Evolutionary conservation across 331 rosid species (phyloP).

Genomic region (Rhamnella rubrinervis): DNA sequence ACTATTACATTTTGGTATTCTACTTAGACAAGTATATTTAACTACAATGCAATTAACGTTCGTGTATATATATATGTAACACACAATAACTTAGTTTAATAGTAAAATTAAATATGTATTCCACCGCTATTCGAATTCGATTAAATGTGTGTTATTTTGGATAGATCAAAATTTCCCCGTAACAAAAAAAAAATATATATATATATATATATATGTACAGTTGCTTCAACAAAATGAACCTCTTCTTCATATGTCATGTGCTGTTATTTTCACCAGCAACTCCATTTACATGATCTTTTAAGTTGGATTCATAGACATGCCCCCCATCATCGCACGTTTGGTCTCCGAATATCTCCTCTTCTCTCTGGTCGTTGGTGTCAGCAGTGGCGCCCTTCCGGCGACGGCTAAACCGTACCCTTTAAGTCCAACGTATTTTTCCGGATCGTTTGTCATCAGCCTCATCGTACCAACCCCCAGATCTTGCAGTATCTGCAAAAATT

Average conservation of each 20-base stretch:
- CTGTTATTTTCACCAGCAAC: neutral
- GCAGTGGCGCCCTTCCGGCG: constrained; percentile 41
- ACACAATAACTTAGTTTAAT: too few relatives aligned
- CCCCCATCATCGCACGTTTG: constrained; percentile 32
- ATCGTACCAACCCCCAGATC: constrained; percentile 51
- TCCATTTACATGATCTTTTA: constrained; percentile 1
- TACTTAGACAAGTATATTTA: too few relatives aligned
- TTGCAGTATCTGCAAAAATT: constrained; percentile 42
- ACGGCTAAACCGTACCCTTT: constrained; percentile 48
- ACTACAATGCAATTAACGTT: too few relatives aligned
- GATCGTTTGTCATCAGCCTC: constrained; percentile 51
- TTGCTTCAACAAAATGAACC: neutral
- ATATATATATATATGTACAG: too few relatives aligned
- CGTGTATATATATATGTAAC: too few relatives aligned
- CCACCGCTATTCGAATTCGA: too few relatives aligned
- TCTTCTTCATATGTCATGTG: neutral
- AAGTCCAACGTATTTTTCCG: constrained; percentile 35
- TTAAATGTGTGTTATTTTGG: too few relatives aligned
- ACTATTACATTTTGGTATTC: too few relatives aligned
- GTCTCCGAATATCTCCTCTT: constrained; percentile 36
- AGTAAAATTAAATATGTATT: too few relatives aligned
- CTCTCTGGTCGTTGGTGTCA: constrained; percentile 39
- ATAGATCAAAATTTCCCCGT: too few relatives aligned
- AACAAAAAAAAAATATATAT: too few relatives aligned
- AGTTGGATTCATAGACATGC: constrained; percentile 25